Percentiles rank a stretch among this genome's conserved stretches.
Conservation (phyloP, 164 flowering plant genomes). For the Sedum album region DNA sequence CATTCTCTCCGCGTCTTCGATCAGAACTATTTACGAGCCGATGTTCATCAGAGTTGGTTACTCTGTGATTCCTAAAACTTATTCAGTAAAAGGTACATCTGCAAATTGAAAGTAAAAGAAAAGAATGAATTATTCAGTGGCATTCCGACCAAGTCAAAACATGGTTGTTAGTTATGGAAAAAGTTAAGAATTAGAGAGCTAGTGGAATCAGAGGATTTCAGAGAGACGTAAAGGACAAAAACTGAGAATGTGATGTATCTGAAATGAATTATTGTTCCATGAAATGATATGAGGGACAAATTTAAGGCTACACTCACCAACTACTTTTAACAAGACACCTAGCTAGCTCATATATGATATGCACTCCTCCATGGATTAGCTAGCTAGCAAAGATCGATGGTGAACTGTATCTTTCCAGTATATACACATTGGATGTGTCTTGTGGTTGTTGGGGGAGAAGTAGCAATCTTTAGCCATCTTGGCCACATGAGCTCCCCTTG, state of each 20-base stretch:
- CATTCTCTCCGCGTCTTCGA: no score
- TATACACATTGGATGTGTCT: background rate
- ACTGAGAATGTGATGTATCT: background rate
- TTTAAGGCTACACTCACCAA: background rate
- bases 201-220: background rate
- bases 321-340: background rate
- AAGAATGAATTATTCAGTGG: no score
- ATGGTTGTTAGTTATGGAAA: background rate
- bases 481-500: background rate
- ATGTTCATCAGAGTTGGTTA: no score
- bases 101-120: no score
- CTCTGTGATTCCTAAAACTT: no score
- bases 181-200: background rate
- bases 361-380: no score
- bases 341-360: background rate
- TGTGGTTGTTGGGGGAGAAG: constrained; percentile 3
- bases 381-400: background rate
- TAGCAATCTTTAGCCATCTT: background rate
- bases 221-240: background rate
- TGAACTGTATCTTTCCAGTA: background rate
- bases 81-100: no score
- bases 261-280: constrained; percentile 6
- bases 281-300: constrained; percentile 4
- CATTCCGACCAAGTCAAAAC: background rate
- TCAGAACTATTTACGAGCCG: no score